Percentiles rank a stretch among this genome's conserved stretches.
Conservation (phyloP, 2,329 filamentous ascomycete genomes). For the Bipolaris oryzae region DNA sequence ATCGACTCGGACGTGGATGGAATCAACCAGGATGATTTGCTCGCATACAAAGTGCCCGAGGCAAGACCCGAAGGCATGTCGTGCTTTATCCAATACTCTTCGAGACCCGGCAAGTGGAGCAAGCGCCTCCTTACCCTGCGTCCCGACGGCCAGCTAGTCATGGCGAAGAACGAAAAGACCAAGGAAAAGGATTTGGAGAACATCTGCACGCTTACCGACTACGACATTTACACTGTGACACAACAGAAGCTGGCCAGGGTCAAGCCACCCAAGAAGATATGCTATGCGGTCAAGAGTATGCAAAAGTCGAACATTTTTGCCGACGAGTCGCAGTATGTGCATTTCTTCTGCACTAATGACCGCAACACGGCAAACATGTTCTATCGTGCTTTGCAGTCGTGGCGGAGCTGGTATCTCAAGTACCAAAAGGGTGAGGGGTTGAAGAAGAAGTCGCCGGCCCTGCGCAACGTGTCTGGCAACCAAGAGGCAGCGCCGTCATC, state of each 20-base stretch:
- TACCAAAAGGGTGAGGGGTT: slow-evolving; percentile 68
- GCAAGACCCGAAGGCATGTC: slow-evolving; percentile 69
- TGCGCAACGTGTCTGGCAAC: slow-evolving; percentile 25
- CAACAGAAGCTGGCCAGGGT: slow-evolving; percentile 71
- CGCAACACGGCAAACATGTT: slow-evolving; percentile 69
- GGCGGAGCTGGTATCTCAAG: slow-evolving; percentile 92
- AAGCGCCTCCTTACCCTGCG: slow-evolving; percentile 81
- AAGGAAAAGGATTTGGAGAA: slow-evolving; percentile 66
- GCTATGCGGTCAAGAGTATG: slow-evolving; percentile 90
- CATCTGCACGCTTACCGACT: slow-evolving; percentile 87
- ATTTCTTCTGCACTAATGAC: slow-evolving; percentile 88
- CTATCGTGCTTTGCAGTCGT: slow-evolving; percentile 73
- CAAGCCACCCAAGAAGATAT: slow-evolving; percentile 82
- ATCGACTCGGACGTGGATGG: slow-evolving; percentile 61
- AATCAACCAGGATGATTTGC: slow-evolving; percentile 66
- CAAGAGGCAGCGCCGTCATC: slow-evolving; percentile 22
- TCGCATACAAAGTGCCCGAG: slow-evolving; percentile 67
- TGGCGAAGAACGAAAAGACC: slow-evolving; percentile 71
- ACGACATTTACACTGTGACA: slow-evolving; percentile 85
- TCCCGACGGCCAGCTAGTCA: slow-evolving; percentile 71
- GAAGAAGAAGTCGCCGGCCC: slow-evolving; percentile 46
- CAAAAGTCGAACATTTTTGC: slow-evolving; percentile 85
- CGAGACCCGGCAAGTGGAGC: slow-evolving; percentile 83
- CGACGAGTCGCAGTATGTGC: slow-evolving; percentile 82
- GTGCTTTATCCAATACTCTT: slow-evolving; percentile 79